These are phyloP conservation scores for Blastobotrys peoriensis DNA, from an alignment of 805 yeast genomes.

Conservation along the genomic window DNA sequence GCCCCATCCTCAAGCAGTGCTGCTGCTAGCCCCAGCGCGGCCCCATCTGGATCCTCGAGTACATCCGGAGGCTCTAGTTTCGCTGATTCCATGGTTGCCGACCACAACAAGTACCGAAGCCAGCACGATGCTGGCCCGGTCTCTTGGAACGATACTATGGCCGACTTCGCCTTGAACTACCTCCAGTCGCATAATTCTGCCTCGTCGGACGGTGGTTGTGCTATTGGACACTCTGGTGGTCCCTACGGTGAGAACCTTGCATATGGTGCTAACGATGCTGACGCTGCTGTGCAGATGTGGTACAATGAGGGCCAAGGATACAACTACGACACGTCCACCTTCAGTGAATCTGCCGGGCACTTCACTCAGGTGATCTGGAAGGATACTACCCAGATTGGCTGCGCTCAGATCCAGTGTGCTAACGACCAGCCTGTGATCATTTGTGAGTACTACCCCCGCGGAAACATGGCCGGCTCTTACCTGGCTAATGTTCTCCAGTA, in stretches of 20 bases:
- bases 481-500: constrained; percentile 17
- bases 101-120: constrained; percentile 26
- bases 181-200: constrained; percentile 36
- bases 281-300: constrained; percentile 58
- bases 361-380: constrained; percentile 81
- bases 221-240: constrained; percentile 60
- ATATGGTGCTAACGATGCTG: constrained; percentile 51
- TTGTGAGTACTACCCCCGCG: constrained; percentile 71
- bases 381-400: constrained; percentile 55
- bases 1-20: constrained; percentile 8
- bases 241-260: constrained; percentile 78
- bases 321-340: constrained; percentile 39
- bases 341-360: constrained; percentile 56
- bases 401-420: constrained; percentile 63
- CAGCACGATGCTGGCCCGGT: constrained; percentile 32
- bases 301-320: constrained; percentile 56
- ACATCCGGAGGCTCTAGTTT: constrained; percentile 11
- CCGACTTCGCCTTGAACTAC: constrained; percentile 54
- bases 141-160: constrained; percentile 50
- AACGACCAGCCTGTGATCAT: constrained; percentile 53
- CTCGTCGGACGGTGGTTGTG: constrained; percentile 59
- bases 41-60: constrained; percentile 10
- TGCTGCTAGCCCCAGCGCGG: constrained; percentile 11
- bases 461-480: constrained; percentile 42
- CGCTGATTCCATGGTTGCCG: constrained; percentile 14